Conservation (phyloP, 495 filamentous ascomycete species). For the Penicillium waksmanii region DNA sequence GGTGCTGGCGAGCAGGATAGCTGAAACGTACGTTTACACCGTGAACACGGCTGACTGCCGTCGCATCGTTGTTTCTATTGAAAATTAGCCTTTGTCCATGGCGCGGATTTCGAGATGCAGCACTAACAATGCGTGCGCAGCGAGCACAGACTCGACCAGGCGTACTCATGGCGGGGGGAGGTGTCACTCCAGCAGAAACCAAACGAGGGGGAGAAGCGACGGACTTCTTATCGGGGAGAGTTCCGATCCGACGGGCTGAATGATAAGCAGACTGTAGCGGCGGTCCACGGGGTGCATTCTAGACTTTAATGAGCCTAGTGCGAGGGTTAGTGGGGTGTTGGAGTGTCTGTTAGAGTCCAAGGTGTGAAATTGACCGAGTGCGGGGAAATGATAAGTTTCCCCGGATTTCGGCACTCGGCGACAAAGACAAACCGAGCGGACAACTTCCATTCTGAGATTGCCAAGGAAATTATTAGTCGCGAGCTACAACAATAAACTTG, state of each 20-base stretch:
- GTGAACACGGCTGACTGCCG: constrained; percentile 27
- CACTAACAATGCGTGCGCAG: constrained; percentile 31
- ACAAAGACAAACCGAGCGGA: background rate
- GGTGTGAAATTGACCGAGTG: background rate
- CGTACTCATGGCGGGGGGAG: constrained; percentile 12
- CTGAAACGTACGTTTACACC: constrained; percentile 29
- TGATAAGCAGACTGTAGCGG: constrained; percentile 5
- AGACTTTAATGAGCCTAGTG: constrained; percentile 1
- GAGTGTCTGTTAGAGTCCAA: background rate
- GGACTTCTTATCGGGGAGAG: constrained; percentile 16
- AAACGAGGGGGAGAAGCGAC: constrained; percentile 16
- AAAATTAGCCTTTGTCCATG: background rate
- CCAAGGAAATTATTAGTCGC: too few relatives aligned
- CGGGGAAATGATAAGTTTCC: constrained; percentile 1
- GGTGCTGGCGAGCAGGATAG: background rate
- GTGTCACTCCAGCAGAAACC: background rate
- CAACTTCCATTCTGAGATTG: too few relatives aligned
- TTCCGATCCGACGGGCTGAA: constrained; percentile 23
- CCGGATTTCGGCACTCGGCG: constrained; percentile 9
- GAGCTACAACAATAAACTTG: too few relatives aligned
- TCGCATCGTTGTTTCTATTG: constrained; percentile 40
- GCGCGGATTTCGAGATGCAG: background rate
- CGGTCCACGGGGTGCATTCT: background rate
- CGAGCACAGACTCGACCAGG: constrained; percentile 33
- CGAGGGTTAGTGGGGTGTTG: background rate